Evolutionary conservation across 2,329 filamentous ascomycete genomes (phyloP).

Genomic region (Cyphellophora attinorum): DNA sequence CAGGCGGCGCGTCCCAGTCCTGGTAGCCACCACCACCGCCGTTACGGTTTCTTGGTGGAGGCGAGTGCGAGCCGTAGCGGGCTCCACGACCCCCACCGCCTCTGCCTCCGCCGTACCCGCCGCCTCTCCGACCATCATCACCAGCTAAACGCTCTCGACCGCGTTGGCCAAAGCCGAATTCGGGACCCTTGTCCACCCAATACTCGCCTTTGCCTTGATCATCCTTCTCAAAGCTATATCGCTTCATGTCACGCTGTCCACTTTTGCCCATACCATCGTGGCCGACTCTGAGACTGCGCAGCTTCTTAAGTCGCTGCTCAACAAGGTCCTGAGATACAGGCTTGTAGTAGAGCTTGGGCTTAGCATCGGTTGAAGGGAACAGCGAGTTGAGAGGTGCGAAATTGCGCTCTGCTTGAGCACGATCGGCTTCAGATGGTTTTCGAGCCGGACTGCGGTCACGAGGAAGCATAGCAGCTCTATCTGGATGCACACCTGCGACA

Average conservation of each 20-base stretch:
- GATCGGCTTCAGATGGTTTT: constrained; percentile 7
- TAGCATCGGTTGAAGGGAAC: constrained; percentile 50
- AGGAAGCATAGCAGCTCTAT: constrained; percentile 8
- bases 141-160: constrained; percentile 23
- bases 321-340: constrained; percentile 58
- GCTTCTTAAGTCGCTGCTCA: constrained; percentile 52
- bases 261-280: constrained; percentile 20
- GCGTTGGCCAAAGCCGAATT: constrained; percentile 42
- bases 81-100: constrained; percentile 3
- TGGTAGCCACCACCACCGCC: not conserved
- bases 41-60: too few relatives aligned
- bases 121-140: constrained; percentile 23
- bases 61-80: too few relatives aligned
- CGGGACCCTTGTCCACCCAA: constrained; percentile 64
- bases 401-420: constrained; percentile 23
- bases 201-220: constrained; percentile 37
- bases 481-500: constrained; percentile 11
- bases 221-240: constrained; percentile 58
- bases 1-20: not conserved
- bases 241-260: constrained; percentile 49
- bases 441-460: constrained; percentile 4
- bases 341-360: constrained; percentile 56
- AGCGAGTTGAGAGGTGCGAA: constrained; percentile 51
- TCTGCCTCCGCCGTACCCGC: constrained; percentile 13
- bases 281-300: constrained; percentile 37